Evolutionary conservation across 495 filamentous ascomycete genomes (phyloP).

Genomic region (Penicillium roqueforti): DNA sequence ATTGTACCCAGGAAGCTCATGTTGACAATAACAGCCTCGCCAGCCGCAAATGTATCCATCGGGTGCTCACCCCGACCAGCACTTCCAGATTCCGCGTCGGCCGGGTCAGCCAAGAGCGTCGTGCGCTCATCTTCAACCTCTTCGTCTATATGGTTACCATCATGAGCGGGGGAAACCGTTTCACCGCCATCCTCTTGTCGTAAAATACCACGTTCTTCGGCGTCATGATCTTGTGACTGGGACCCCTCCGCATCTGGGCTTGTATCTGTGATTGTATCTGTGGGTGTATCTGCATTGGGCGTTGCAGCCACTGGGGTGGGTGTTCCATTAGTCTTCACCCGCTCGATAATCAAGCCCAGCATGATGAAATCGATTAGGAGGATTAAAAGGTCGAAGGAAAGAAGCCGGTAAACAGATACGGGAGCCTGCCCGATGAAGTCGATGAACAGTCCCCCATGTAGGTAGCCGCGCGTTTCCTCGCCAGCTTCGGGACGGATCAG

Average conservation of each 20-base stretch:
- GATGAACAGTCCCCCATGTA: constrained; percentile 80
- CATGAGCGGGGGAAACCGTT: background rate
- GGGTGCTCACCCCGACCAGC: constrained; percentile 41
- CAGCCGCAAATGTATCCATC: constrained; percentile 59
- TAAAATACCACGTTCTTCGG: constrained; percentile 74
- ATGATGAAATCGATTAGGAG: constrained; percentile 68
- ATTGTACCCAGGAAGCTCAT: constrained; percentile 66
- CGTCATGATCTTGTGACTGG: constrained; percentile 63
- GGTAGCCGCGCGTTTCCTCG: constrained; percentile 73
- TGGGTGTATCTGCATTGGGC: constrained; percentile 8
- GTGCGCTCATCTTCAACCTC: constrained; percentile 44
- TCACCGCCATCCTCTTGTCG: constrained; percentile 41
- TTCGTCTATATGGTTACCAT: constrained; percentile 16
- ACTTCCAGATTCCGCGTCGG: constrained; percentile 26
- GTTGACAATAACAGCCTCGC: constrained; percentile 64
- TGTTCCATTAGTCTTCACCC: constrained; percentile 47
- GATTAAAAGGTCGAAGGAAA: constrained; percentile 62
- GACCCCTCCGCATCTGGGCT: constrained; percentile 1
- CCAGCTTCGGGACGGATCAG: constrained; percentile 59
- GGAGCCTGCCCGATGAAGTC: constrained; percentile 87
- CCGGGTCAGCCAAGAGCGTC: constrained; percentile 42
- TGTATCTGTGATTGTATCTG: constrained; percentile 10
- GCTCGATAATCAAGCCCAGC: constrained; percentile 67
- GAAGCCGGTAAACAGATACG: constrained; percentile 57
- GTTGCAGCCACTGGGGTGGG: constrained; percentile 9